Evolutionary conservation across 441 rosid genomes (phyloP).

Genomic region (Adansonia rubrostipa): DNA sequence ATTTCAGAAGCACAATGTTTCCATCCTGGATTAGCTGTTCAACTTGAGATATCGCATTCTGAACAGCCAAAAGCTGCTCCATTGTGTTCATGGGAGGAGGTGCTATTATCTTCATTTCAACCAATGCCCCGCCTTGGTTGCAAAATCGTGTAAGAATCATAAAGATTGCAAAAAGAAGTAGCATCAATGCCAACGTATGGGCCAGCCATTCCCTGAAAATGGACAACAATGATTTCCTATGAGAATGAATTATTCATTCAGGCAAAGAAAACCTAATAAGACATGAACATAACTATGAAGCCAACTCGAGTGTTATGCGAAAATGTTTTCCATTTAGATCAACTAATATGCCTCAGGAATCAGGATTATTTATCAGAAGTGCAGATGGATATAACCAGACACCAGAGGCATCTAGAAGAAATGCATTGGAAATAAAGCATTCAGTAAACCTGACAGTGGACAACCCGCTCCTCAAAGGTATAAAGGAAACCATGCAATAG

Average conservation of each 20-base stretch:
- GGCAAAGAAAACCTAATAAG: constrained; percentile 3
- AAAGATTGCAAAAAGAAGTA: constrained; percentile 56
- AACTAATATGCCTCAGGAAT: background rate
- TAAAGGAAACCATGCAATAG: background rate
- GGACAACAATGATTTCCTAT: constrained; percentile 24
- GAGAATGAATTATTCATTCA: background rate
- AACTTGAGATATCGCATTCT: constrained; percentile 75
- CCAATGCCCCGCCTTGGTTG: constrained; percentile 55
- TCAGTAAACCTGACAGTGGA: background rate
- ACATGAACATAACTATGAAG: background rate
- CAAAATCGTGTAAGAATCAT: constrained; percentile 59
- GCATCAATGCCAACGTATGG: constrained; percentile 49
- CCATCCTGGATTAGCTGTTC: constrained; percentile 80
- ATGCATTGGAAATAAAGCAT: too few relatives aligned
- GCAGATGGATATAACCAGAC: background rate
- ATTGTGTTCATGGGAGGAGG: constrained; percentile 84
- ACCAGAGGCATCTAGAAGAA: background rate
- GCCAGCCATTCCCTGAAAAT: constrained; percentile 76
- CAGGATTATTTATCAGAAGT: background rate
- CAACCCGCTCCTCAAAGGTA: background rate
- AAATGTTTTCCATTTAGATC: background rate
- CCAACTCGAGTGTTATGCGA: background rate
- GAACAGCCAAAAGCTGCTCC: constrained; percentile 96
- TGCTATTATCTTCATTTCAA: constrained; percentile 64
- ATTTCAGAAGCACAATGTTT: constrained; percentile 76